Evolutionary conservation across 2,329 filamentous ascomycete species (phyloP).

Genomic region (Aspergillus felis): DNA sequence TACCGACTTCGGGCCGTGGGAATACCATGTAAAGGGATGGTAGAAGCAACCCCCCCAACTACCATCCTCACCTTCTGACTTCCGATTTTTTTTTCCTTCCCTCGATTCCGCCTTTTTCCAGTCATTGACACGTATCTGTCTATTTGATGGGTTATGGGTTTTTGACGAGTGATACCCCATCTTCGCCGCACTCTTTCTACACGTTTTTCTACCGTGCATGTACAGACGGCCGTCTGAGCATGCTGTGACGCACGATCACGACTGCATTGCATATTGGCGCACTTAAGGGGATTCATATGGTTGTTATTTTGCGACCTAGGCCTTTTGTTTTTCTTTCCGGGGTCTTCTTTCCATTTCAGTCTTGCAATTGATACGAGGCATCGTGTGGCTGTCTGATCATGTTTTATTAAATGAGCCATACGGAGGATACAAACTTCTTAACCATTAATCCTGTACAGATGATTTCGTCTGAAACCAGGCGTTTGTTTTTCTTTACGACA

Average conservation of each 20-base stretch:
- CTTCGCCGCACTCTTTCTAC: conserved; percentile 7
- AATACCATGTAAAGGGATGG: conserved; percentile 85
- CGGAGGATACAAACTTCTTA: conserved; percentile 11
- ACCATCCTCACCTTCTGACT: not conserved
- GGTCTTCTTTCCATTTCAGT: conserved; percentile 18
- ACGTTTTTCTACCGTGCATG: conserved; percentile 10
- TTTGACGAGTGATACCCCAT: conserved; percentile 21
- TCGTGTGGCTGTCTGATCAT: conserved; percentile 29
- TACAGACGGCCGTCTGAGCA: conserved; percentile 19
- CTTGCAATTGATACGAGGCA: conserved; percentile 20
- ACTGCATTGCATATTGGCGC: conserved; percentile 40
- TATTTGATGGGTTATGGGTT: conserved; percentile 10
- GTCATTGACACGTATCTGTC: conserved; percentile 4
- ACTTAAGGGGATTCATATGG: conserved; percentile 26
- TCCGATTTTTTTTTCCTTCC: conserved; percentile 1
- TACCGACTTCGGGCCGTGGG: conserved; percentile 75
- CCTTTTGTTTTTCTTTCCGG: conserved; percentile 14
- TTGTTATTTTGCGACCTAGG: conserved; percentile 19
- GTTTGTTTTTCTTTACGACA: conserved; percentile 8
- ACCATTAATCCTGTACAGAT: conserved; percentile 33
- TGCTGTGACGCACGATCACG: conserved; percentile 34
- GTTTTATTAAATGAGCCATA: conserved; percentile 19
- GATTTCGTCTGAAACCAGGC: conserved; percentile 20
- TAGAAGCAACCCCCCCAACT: conserved; percentile 37
- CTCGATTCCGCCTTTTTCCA: conserved; percentile 8